These are phyloP conservation scores for Starmerella tilneyi DNA, from an alignment of 805 yeast species.

Conservation along the genomic window DNA sequence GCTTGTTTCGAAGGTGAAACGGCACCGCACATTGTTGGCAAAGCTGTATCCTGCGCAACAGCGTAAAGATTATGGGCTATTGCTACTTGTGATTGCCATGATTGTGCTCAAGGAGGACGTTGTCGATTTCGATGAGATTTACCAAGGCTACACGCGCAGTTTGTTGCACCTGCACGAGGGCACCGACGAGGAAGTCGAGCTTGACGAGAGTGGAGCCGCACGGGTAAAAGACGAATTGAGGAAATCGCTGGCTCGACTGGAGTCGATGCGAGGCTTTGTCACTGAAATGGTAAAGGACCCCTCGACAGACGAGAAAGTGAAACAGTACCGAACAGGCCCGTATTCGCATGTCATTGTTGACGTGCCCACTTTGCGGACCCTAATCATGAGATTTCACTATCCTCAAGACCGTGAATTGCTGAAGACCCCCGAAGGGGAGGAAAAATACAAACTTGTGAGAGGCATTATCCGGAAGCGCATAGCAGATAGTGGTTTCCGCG, in stretches of 20 bases:
- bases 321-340: constrained; percentile 12
- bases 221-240: not conserved
- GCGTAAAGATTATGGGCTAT: constrained; percentile 2
- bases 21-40: not conserved
- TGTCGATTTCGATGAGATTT: not conserved
- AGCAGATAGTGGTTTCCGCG: not conserved
- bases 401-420: not conserved
- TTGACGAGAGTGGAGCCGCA: not conserved
- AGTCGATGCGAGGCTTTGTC: not conserved
- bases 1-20: not conserved
- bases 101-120: not conserved
- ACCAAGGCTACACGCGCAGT: not conserved
- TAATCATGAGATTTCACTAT: constrained; percentile 8
- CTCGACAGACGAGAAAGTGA: not conserved
- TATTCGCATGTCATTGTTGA: constrained; percentile 1
- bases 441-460: not conserved
- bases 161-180: not conserved
- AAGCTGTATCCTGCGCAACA: not conserved
- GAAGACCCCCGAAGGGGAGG: not conserved
- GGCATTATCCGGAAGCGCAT: not conserved
- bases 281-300: not conserved
- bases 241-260: not conserved
- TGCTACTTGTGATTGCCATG: not conserved
- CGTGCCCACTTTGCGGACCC: not conserved
- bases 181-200: not conserved